phyloP scores from a whole-genome alignment of 371 early-diverging fungal genomes.

The Mycotypha africana region DNA sequence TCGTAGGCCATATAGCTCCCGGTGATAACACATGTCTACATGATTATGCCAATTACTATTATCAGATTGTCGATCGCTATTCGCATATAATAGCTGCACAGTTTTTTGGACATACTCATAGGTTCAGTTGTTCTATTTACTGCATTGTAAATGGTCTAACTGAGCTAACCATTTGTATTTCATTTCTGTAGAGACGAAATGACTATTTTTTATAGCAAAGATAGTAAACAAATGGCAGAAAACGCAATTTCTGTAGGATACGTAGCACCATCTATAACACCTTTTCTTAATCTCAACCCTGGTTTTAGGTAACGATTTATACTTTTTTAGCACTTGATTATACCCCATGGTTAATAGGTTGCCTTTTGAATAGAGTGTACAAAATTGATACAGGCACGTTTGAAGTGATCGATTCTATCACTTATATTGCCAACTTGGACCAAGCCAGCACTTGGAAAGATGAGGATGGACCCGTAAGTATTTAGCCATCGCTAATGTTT shows the following conservation, averaged over 20 bases:
- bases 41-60: conserved; percentile 53
- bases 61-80: conserved; percentile 54
- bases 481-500: background rate
- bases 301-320: conserved; percentile 36
- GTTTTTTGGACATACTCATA: conserved; percentile 61
- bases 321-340: too few relatives aligned
- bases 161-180: background rate
- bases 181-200: conserved; percentile 40
- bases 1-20: conserved; percentile 55
- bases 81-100: conserved; percentile 56
- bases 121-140: too few relatives aligned
- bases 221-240: conserved; percentile 22
- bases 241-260: conserved; percentile 50
- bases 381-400: conserved; percentile 51
- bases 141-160: background rate
- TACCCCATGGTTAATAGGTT: too few relatives aligned
- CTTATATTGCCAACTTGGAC: conserved; percentile 49
- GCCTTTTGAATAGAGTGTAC: conserved; percentile 44
- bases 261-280: conserved; percentile 52
- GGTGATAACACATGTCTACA: conserved; percentile 50
- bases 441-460: conserved; percentile 30
- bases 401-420: conserved; percentile 53
- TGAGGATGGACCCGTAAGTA: conserved; percentile 31
- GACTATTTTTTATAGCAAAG: conserved; percentile 41
- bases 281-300: conserved; percentile 48